Evolutionary conservation across 2,329 filamentous ascomycete genomes (phyloP).

Genomic region (Talaromyces marneffei): DNA sequence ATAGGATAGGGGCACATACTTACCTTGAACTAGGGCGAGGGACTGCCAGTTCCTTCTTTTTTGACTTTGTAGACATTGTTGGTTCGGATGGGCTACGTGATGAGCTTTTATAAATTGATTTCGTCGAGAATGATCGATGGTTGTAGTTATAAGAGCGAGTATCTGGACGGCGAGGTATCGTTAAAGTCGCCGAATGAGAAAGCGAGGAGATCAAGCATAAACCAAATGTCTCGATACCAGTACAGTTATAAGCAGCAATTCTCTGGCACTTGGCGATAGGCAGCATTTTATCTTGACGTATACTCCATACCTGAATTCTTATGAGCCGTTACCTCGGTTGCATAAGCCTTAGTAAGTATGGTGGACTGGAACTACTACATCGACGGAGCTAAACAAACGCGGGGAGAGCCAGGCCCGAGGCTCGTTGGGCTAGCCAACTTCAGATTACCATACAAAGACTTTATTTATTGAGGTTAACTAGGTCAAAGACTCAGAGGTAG

Average conservation of each 20-base stretch:
- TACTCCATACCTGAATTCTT: too few species aligned
- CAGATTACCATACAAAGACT: neutral
- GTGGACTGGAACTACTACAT: neutral
- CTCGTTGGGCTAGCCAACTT: neutral
- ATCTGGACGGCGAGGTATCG: neutral
- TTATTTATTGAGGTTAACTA: too few species aligned
- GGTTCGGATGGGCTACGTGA: neutral
- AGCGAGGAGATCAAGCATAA: neutral
- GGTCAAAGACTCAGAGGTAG: neutral
- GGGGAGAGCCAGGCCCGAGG: slow-evolving; percentile 1
- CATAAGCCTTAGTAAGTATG: neutral
- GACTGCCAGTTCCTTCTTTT: slow-evolving; percentile 37
- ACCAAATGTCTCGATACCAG: neutral
- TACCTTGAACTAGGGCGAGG: slow-evolving; percentile 63
- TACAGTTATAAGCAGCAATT: neutral
- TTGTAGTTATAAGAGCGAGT: neutral
- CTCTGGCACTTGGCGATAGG: neutral
- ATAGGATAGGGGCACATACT: slow-evolving; percentile 5
- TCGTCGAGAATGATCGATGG: neutral
- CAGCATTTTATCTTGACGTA: neutral
- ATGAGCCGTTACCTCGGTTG: neutral
- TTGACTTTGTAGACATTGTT: slow-evolving; percentile 18
- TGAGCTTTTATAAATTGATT: neutral
- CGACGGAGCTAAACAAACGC: neutral
- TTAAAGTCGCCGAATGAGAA: neutral